Evolutionary conservation across 345 rosid genomes (phyloP), one percentile per base, ranked within the genome.

Genomic region (Kandelia obovata): DNA sequence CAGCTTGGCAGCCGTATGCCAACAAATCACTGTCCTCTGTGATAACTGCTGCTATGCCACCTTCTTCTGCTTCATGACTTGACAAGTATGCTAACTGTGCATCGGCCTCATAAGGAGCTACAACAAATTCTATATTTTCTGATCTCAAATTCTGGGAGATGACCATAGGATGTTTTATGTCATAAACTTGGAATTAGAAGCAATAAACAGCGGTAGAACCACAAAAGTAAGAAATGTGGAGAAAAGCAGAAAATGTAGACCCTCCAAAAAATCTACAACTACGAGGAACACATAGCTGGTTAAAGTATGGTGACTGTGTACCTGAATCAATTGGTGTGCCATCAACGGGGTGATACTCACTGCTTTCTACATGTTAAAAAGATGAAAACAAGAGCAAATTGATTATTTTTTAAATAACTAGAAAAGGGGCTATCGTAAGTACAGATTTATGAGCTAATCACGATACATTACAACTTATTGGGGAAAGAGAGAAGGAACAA

Each of bases 21-120:
- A 93, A 82, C 60, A 91, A 85, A 73, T 93, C 98, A 64, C 97
- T 91, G 68, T 93, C 98, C 77, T 93, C 96, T 2, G 98, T 89
- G 53, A 91, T 89, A 65, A 93, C 96, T 51, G 96, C 93, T 26
- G 72, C 81, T 73, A 91, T 74, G 43, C 97, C 98, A n/a, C 93
- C 97, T 60, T 84, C 71, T 70, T 75, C 92, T 32, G 74, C 77
- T 64, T 81, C 86, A 55, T 89, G 86, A 73, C 88, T 83, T 61
- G 90, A 81, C 61, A 91, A 71, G 68, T 93, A 86, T 25, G 96
- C 97, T 74, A 93, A 78, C 75, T 93, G 96, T 73, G 97, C 98
- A 85, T 93, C 98, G 47, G 98, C 98, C 84, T 93, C 96, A 19
- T 93, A 91, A 4, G 98, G 98, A 68, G 96, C 98, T 76, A 91